Conservation (phyloP, 2,329 filamentous ascomycete species). For the Cryphonectria japonica region DNA sequence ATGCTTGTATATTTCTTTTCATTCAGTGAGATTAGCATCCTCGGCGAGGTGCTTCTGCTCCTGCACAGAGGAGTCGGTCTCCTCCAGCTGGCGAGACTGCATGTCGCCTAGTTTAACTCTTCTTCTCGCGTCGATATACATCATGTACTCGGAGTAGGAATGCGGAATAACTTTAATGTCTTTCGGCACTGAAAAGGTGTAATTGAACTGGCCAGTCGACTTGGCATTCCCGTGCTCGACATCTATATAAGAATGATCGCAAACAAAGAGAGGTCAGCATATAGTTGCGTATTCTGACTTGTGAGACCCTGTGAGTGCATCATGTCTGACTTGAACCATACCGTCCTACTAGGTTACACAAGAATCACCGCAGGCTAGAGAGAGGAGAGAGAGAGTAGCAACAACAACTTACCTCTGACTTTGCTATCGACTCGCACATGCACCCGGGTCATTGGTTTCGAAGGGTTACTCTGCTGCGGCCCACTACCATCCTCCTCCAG, state of each 20-base stretch:
- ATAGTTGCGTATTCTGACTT: background rate
- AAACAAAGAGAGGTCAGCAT: slow-evolving; percentile 11
- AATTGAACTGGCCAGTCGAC: slow-evolving; percentile 76
- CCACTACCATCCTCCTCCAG: slow-evolving; percentile 53
- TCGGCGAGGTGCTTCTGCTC: slow-evolving; percentile 18
- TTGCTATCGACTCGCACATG: slow-evolving; percentile 74
- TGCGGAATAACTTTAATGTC: slow-evolving; percentile 44
- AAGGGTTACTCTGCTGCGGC: slow-evolving; percentile 34
- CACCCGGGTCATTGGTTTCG: slow-evolving; percentile 51
- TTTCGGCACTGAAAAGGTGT: slow-evolving; percentile 55
- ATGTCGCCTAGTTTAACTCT: slow-evolving; percentile 42
- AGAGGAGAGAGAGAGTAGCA: no score
- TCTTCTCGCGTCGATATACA: slow-evolving; percentile 48
- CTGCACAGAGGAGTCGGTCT: slow-evolving; percentile 17
- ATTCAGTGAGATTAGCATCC: slow-evolving; percentile 27
- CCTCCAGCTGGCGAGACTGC: slow-evolving; percentile 27
- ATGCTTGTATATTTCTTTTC: background rate
- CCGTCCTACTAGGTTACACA: background rate
- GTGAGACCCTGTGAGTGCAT: background rate
- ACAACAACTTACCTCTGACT: slow-evolving; percentile 50
- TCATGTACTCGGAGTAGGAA: slow-evolving; percentile 48
- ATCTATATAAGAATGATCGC: slow-evolving; percentile 41
- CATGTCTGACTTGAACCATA: background rate
- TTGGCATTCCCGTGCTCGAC: slow-evolving; percentile 65
- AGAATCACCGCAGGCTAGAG: background rate